Base-by-base conservation (phyloP, 345 rosid genomes). In the Citrus hindsii region DNA sequence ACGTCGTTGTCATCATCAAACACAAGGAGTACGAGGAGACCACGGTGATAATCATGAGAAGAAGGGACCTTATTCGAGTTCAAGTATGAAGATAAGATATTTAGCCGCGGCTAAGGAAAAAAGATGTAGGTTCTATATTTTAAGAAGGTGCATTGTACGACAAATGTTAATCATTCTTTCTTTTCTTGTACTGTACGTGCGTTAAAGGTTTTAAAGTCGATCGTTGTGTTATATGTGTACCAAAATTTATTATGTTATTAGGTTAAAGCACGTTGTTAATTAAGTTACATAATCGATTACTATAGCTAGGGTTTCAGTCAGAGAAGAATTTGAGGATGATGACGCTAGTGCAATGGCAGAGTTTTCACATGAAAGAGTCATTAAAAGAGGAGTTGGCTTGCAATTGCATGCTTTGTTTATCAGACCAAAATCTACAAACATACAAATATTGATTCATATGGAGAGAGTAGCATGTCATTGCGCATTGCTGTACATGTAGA, bases 121-220 rank as follows among this genome's bases (percentile, higher is more conserved):
- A 70, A 60, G 77, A 61, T 82, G 78, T 71, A 79, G 81, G 75
- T 60, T 84, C 56, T 84, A 84, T 70, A 70, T 80, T 18, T 56
- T 75, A 71, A 80, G 83, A 68, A 80, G 82, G 76, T 80, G 85
- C 73, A 67, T 75, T 33, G 40, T 71, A 80, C 63, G 80, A 79
- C 18, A 80, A 80, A 59, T 75, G 42, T 19, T 22, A n/a, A 22
- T 9, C 4, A 42, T 42, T 46, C 51, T 3, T 46, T 46, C 51
- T 46, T 46, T 46, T 46, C 51, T 13, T 46, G 51, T 12, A 13
- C 18, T 13, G 51, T 46, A 46, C 18, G 51, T 3, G 16, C 48
- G 16, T 46, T 46, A 1, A 18, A 53, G 58, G 58, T 18, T 53
- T 18, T 18, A 53, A 51, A 14, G 22, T 53, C 7, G 22, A 14